These are phyloP conservation scores for Trichoderma aggressivum DNA, from an alignment of 2,329 filamentous ascomycete genomes.

Conservation along the genomic window DNA sequence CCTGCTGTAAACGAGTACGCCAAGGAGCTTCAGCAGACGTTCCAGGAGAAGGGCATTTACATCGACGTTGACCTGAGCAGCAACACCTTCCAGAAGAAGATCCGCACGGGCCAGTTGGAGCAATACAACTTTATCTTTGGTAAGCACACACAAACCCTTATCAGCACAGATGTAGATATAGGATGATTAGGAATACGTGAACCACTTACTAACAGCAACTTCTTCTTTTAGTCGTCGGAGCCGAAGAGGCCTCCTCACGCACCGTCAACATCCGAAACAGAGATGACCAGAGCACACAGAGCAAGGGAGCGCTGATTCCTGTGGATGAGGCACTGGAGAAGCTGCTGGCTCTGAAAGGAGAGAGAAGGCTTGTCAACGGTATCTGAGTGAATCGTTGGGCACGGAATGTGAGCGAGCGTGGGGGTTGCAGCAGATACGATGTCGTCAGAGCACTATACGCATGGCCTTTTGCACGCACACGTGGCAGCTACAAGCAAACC, in stretches of 20 bases:
- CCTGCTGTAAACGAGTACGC: slow-evolving; percentile 78
- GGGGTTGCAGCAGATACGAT: background rate
- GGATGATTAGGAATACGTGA: slow-evolving; percentile 18
- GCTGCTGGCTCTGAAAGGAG: slow-evolving; percentile 49
- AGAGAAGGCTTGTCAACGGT: slow-evolving; percentile 40
- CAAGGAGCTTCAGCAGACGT: slow-evolving; percentile 65
- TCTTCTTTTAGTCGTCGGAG: slow-evolving; percentile 52
- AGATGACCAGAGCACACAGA: slow-evolving; percentile 60
- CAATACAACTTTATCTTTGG: slow-evolving; percentile 84
- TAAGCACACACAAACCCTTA: slow-evolving; percentile 35
- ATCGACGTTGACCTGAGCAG: slow-evolving; percentile 57
- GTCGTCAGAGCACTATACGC: background rate
- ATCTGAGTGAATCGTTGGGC: slow-evolving; percentile 25
- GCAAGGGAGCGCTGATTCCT: slow-evolving; percentile 56
- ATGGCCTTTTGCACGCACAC: slow-evolving; percentile 7
- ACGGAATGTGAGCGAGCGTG: background rate
- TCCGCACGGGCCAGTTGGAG: slow-evolving; percentile 73
- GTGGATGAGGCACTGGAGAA: slow-evolving; percentile 56
- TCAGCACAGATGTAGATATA: background rate
- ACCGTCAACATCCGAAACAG: slow-evolving; percentile 63
- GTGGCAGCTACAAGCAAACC: slow-evolving; percentile 5
- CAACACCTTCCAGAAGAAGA: slow-evolving; percentile 88
- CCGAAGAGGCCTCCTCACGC: slow-evolving; percentile 57
- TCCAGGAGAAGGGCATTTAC: slow-evolving; percentile 66
- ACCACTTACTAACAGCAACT: background rate